These are phyloP conservation scores for Tilletia walkeri DNA, from an alignment of 1,284 basidiomycete species.

Conservation along the genomic window DNA sequence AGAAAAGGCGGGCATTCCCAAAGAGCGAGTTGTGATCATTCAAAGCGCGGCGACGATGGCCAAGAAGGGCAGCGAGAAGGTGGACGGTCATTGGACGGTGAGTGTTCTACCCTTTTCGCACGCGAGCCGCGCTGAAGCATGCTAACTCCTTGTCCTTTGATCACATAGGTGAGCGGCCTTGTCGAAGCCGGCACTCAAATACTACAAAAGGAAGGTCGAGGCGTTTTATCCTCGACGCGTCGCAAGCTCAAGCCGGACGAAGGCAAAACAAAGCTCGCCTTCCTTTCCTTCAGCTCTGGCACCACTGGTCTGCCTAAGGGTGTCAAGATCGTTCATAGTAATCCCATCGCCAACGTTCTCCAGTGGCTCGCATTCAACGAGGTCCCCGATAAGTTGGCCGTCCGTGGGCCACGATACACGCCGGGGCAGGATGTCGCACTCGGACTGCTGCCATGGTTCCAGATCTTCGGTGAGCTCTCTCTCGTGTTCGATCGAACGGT, in stretches of 20 bases:
- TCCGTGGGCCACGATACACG: constrained; percentile 31
- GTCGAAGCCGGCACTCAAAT: constrained; percentile 58
- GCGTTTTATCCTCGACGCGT: constrained; percentile 59
- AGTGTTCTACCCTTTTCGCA: not conserved
- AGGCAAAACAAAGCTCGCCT: constrained; percentile 68
- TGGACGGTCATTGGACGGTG: constrained; percentile 41
- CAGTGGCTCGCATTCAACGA: constrained; percentile 24
- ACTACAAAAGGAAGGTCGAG: constrained; percentile 54
- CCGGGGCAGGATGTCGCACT: constrained; percentile 41
- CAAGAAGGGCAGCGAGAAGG: constrained; percentile 31
- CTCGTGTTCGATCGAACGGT: no score
- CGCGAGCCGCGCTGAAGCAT: not conserved
- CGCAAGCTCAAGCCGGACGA: constrained; percentile 64
- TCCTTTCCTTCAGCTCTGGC: constrained; percentile 75
- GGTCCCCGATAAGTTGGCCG: constrained; percentile 23
- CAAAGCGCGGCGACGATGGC: constrained; percentile 32
- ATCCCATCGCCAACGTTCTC: constrained; percentile 28
- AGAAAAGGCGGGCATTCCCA: constrained; percentile 61
- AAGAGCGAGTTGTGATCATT: constrained; percentile 52
- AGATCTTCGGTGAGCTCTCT: constrained; percentile 28
- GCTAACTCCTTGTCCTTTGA: no score
- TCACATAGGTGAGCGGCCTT: constrained; percentile 60
- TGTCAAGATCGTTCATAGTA: constrained; percentile 27
- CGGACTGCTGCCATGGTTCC: constrained; percentile 39
- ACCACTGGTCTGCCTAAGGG: constrained; percentile 80